Evolutionary conservation across 192 early-diverging fungal genomes (phyloP), one percentile per base, ranked within the genome.

Genomic region (Coemansia sp.): DNA sequence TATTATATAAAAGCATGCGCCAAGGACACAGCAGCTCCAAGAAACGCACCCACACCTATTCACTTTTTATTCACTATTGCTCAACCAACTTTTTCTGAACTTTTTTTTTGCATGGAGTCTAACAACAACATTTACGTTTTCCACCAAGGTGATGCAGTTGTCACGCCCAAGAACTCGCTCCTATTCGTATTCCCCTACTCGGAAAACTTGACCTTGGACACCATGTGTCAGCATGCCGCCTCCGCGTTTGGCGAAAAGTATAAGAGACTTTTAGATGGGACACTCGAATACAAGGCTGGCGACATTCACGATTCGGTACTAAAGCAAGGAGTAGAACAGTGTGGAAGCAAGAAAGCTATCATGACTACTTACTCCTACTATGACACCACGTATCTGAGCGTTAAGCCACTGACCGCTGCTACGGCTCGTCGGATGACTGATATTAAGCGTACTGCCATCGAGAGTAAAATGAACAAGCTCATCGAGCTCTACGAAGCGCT

Each of bases 51-150:
- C 13, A 6, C 4, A 34, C 29, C 2, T 56, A 15, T 32, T 56
- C 15, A 7, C 29, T 56, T 56, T 27, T 27, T 8, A 24, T 24
- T 8, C 15, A 7, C 9, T 18, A 47, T 50, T 50, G 24, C 8
- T 29, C 9, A 15, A 13, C 11, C 24, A 10, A 6, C 27, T 2
- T 12, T 27, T 11, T 13, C 27, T 29, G 39, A 41, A 8, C 12
- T 30, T 4, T 7, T 16, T 56, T n/a, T 15, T 7, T 24, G 24
- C 1, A 56, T 56, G 53, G 53, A 29, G 53, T 15, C 29, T 22
- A 53, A 53, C 50, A 18, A 47, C 52, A 55, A 56, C 15, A n/a
- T 56, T 5, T 56, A 56, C 53, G 27, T 34, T 30, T 56, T 34
- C 53, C 53, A 56, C 5, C 30, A 30, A n/a, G 53, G 53, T 1